These are phyloP conservation scores for Thalassiosira mediterranea DNA, from an alignment of 352 stramenopile species.

Conservation along the genomic window DNA sequence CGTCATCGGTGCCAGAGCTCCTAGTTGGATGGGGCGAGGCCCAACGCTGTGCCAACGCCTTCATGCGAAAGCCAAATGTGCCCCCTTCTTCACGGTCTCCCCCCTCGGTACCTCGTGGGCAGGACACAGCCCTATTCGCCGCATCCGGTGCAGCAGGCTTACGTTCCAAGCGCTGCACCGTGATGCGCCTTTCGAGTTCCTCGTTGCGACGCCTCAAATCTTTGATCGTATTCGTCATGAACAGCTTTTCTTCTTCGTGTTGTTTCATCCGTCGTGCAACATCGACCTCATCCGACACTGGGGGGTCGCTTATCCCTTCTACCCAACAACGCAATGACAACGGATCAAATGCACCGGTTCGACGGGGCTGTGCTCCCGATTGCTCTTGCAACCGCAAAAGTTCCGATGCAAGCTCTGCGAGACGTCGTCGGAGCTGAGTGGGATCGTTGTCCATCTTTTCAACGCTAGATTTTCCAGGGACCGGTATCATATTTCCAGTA, in stretches of 20 bases:
- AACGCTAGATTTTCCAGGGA: too few species aligned
- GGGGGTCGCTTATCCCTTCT: too few species aligned
- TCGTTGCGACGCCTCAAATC: slow-evolving; percentile 50
- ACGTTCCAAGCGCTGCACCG: slow-evolving; percentile 29
- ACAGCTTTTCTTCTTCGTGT: slow-evolving; percentile 42
- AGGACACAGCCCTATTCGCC: slow-evolving; percentile 11
- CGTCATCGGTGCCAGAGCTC: slow-evolving; percentile 4
- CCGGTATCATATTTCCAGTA: too few species aligned
- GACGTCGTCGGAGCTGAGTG: not conserved
- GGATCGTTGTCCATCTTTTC: not conserved
- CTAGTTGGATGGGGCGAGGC: slow-evolving; percentile 32
- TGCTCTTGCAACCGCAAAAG: slow-evolving; percentile 32
- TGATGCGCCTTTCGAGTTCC: slow-evolving; percentile 39
- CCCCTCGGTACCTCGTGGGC: slow-evolving; percentile 4
- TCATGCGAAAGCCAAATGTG: slow-evolving; percentile 41
- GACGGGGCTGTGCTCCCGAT: slow-evolving; percentile 1
- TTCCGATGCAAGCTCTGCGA: slow-evolving; percentile 27
- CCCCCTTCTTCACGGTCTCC: slow-evolving; percentile 15
- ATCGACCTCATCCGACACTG: slow-evolving; percentile 25
- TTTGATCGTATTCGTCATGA: slow-evolving; percentile 29
- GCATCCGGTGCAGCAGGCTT: too few species aligned
- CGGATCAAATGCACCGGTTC: slow-evolving; percentile 13
- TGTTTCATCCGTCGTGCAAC: slow-evolving; percentile 32
- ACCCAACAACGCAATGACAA: slow-evolving; percentile 14
- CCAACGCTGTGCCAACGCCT: slow-evolving; percentile 42